A percentile compares a stretch with the other conserved stretches of the same genome.
phyloP scores from a whole-genome alignment of 345 rosid genomes.

The Sisymbrium irio region DNA sequence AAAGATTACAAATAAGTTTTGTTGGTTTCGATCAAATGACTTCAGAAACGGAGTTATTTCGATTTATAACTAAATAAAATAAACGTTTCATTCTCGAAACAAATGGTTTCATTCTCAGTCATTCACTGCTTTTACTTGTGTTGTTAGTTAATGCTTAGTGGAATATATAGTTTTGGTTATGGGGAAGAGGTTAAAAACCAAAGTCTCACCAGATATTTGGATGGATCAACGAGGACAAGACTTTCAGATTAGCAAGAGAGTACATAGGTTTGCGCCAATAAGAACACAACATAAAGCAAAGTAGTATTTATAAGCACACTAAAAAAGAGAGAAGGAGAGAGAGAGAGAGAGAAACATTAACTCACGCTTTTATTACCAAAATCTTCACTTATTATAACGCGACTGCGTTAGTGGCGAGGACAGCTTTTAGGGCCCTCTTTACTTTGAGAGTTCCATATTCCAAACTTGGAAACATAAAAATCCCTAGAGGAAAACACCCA shows the following conservation, averaged over 20 bases:
- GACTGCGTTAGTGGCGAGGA: neutral
- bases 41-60: too few species aligned
- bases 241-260: neutral
- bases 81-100: slow-evolving; percentile 15
- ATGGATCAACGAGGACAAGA: slow-evolving; percentile 2
- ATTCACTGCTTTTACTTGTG: neutral
- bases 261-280: slow-evolving; percentile 5
- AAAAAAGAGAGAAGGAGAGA: too few species aligned
- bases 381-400: neutral
- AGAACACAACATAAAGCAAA: neutral
- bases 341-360: neutral
- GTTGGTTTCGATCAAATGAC: neutral
- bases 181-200: slow-evolving; percentile 15
- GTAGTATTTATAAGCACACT: neutral
- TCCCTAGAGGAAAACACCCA: neutral
- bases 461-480: neutral
- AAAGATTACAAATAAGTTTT: neutral
- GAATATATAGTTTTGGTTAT: slow-evolving; percentile 16
- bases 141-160: neutral
- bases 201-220: slow-evolving; percentile 2
- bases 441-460: neutral
- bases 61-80: neutral
- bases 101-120: neutral
- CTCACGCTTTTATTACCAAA: slow-evolving; percentile 8
- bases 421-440: neutral